Evolutionary conservation across 768 basidiomycete genomes (phyloP).

Genomic region (Pulveroboletus sp.): DNA sequence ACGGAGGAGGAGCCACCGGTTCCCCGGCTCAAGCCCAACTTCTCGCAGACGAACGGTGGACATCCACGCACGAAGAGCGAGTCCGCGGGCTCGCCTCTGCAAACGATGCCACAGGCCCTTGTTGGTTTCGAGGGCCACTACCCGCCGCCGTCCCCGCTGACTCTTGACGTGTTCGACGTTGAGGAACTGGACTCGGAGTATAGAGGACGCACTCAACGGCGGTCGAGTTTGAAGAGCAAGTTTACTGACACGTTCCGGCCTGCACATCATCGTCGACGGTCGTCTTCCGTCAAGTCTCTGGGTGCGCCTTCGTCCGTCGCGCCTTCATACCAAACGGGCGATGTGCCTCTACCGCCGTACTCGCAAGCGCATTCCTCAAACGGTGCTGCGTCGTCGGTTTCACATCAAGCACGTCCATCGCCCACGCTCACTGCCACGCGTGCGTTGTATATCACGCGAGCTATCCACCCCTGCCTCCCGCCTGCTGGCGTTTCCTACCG

Average conservation of each 20-base stretch:
- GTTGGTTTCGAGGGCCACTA: conserved; percentile 21
- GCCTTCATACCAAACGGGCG: conserved; percentile 18
- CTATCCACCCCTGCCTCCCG: conserved; percentile 64
- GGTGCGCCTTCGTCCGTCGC: conserved; percentile 29
- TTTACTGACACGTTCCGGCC: conserved; percentile 31
- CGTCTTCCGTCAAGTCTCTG: conserved; percentile 30
- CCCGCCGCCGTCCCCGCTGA: conserved; percentile 27
- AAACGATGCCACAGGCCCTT: conserved; percentile 19
- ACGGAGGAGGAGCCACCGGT: conserved; percentile 28
- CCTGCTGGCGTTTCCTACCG: conserved; percentile 63
- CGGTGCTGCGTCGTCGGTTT: conserved; percentile 9
- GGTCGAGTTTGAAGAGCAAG: conserved; percentile 31
- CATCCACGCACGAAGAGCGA: conserved; percentile 48
- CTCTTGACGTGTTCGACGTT: conserved; percentile 19
- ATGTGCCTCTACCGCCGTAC: conserved; percentile 22
- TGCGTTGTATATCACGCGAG: conserved; percentile 61
- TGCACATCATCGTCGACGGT: conserved; percentile 30
- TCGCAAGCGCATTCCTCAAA: conserved; percentile 11
- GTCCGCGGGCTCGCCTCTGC: conserved; percentile 33
- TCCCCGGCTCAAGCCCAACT: conserved; percentile 29
- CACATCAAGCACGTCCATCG: conserved; percentile 20
- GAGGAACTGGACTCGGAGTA: conserved; percentile 24
- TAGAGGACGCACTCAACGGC: conserved; percentile 26
- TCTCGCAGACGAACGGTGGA: conserved; percentile 15
- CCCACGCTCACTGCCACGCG: conserved; percentile 31